These are phyloP conservation scores for Breynia disticha DNA, from an alignment of 441 rosid species.

Conservation along the genomic window DNA sequence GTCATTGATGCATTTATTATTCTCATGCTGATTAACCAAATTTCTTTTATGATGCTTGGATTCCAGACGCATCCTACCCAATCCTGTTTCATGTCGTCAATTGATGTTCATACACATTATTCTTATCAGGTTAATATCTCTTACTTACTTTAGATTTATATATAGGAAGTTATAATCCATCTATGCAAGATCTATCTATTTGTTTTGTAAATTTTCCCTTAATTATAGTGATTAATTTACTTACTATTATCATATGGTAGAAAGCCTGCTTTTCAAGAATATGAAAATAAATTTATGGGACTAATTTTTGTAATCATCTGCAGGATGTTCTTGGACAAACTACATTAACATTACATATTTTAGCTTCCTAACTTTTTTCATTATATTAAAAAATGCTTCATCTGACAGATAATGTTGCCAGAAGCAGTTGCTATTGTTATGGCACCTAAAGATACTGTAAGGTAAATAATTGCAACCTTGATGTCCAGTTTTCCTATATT, in stretches of 20 bases:
- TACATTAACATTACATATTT: neutral
- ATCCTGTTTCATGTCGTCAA: constrained; percentile 97
- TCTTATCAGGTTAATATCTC: constrained; percentile 68
- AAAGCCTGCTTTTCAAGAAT: neutral
- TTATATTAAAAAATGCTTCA: constrained; percentile 6
- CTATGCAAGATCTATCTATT: no score
- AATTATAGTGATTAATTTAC: no score
- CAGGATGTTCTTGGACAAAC: neutral
- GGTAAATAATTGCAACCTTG: constrained; percentile 22
- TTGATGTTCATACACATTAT: constrained; percentile 95
- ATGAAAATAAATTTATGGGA: neutral
- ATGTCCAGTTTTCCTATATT: neutral
- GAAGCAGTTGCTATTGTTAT: constrained; percentile 95
- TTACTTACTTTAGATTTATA: constrained; percentile 4
- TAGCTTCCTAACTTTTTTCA: constrained; percentile 1
- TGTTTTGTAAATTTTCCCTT: no score
- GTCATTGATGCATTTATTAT: no score
- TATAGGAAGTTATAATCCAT: neutral
- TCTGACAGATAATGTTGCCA: constrained; percentile 81
- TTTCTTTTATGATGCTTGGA: constrained; percentile 13
- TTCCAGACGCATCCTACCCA: constrained; percentile 97
- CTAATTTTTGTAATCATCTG: neutral
- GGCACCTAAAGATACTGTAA: constrained; percentile 81
- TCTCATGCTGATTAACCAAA: no score
- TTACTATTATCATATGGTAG: no score